Base-by-base conservation (phyloP, 2,329 filamentous ascomycete species). In the Pestalotiopsis fici region DNA sequence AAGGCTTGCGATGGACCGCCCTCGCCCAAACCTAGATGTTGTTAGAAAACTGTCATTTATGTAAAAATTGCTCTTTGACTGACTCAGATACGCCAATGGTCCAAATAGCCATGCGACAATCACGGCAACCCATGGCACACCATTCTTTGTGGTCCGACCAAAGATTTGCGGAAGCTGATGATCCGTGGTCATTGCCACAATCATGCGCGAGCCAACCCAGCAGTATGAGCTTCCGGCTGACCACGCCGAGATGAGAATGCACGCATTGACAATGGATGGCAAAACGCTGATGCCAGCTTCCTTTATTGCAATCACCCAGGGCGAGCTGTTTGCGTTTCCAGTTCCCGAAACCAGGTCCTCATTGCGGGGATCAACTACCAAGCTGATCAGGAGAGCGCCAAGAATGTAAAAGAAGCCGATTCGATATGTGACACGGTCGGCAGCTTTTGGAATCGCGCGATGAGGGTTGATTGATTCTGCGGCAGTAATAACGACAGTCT, bases 301-400 rank as follows among this genome's bases (percentile, higher is more conserved):
- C 69, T 86, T 79, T 68, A 89, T 88, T 27, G 87, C 87, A 70
- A 93, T 87, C 68, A 93, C 90, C 73, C 92, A 92, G 0, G 91
- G 91, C 18, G 78, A 80, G 3, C 62, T 65, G 63, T 69, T 69
- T 28, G 65, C 67, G 59, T 69, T 65, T 31, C 67, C 67, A 5
- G 67, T 35, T 21, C 56, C 67, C 11, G 67, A 69, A 71, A 69
- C 64, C 0, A 72, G 67, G 5, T 25, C 12, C 15, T 43, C 47
- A 55, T 67, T 28, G 31, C 57, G 37, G 5, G 64, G 65, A 21
- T 63, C 64, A 28, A 66, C 73, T 59, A 71, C 62, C 3, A 70
- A 25, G n/a, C 66, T 61, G 37, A 70, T 67, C n/a, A 69, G 60
- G 6, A 72, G 50, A 23, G 64, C 65, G 62, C 67, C 65, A 2